These are phyloP conservation scores for Termitomyces sp. DNA, from an alignment of 768 basidiomycete genomes.

Conservation along the genomic window DNA sequence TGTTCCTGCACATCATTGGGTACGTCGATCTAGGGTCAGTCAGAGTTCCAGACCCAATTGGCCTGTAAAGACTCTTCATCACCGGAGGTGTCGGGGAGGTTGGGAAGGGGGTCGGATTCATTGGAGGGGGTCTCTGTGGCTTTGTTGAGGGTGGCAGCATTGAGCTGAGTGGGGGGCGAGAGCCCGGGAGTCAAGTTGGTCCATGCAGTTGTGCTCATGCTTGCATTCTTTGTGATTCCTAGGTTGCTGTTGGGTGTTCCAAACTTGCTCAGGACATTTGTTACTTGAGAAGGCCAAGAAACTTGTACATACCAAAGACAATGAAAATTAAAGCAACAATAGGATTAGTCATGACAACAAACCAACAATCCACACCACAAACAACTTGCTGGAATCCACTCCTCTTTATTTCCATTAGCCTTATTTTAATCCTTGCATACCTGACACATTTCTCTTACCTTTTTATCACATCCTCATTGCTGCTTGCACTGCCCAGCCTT, in stretches of 20 bases:
- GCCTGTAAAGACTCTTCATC: no score
- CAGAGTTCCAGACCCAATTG: no score
- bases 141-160: no score
- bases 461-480: slow-evolving; percentile 28
- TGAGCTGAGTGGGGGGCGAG: no score
- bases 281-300: slow-evolving; percentile 56
- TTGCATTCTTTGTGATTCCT: slow-evolving; percentile 25
- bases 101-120: no score
- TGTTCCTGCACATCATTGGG: no score
- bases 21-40: no score
- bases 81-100: no score
- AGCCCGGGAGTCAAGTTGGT: no score
- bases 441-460: slow-evolving; percentile 51
- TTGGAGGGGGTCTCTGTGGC: no score
- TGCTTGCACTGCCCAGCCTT: slow-evolving; percentile 34
- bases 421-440: slow-evolving; percentile 54
- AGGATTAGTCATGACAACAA: neutral
- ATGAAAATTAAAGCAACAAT: slow-evolving; percentile 13
- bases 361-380: neutral
- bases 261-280: slow-evolving; percentile 19
- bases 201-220: slow-evolving; percentile 32
- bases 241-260: neutral
- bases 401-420: slow-evolving; percentile 49
- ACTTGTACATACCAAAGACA: neutral
- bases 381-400: slow-evolving; percentile 19